Conservation (phyloP, 148 eudicot genomes). For the Silene latifolia region DNA sequence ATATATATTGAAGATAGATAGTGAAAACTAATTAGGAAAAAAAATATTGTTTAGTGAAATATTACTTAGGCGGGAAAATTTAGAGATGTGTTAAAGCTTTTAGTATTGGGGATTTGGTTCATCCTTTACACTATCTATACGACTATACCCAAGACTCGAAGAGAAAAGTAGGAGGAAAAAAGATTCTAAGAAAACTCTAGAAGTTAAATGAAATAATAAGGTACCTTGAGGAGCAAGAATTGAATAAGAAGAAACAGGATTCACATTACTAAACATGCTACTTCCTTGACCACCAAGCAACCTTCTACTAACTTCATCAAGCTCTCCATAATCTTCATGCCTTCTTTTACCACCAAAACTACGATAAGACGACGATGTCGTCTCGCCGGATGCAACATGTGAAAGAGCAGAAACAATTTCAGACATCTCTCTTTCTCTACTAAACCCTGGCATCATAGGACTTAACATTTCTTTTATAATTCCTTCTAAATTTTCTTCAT, state of each 20-base stretch:
- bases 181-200: constrained; percentile 19
- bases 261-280: constrained; percentile 15
- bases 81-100: no score
- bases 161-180: neutral
- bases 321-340: neutral
- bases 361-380: neutral
- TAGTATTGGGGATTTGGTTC: no score
- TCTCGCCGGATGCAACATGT: constrained; percentile 49
- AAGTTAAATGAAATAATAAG: constrained; percentile 11
- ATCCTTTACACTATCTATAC: no score
- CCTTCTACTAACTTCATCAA: constrained; percentile 3
- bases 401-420: constrained; percentile 70
- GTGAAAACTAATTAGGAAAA: no score
- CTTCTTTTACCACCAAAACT: constrained; percentile 22
- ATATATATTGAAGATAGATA: no score
- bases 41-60: no score
- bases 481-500: constrained; percentile 17
- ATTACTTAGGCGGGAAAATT: no score
- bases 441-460: constrained; percentile 42
- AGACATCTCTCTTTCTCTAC: constrained; percentile 50
- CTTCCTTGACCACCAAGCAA: neutral
- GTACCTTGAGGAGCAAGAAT: constrained; percentile 27
- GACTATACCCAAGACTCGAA: no score
- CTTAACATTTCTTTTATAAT: constrained; percentile 19
- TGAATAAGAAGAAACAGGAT: constrained; percentile 13